Evolutionary conservation across 192 early-diverging fungal genomes (phyloP).

Genomic region (Entrophospora sp.): DNA sequence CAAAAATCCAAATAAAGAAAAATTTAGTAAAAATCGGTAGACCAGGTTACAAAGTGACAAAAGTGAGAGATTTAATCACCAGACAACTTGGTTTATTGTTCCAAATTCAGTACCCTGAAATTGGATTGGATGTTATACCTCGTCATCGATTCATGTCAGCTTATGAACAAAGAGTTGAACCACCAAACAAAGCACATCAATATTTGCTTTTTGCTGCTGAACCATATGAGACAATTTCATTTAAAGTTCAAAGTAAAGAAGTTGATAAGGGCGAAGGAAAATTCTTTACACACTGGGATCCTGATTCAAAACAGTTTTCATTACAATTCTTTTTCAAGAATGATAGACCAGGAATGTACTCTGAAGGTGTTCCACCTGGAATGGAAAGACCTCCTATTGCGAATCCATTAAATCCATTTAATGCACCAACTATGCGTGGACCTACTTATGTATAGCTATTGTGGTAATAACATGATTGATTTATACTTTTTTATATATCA

Average conservation of each 20-base stretch:
- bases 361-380: conserved; percentile 18
- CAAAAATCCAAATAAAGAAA: conserved; percentile 47
- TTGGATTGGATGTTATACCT: conserved; percentile 73
- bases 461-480: too few species aligned
- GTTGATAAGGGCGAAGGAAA: conserved; percentile 80
- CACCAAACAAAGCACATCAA: conserved; percentile 79
- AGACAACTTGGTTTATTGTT: conserved; percentile 85
- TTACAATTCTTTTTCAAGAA: conserved; percentile 90
- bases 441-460: conserved; percentile 22
- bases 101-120: conserved; percentile 92
- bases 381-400: conserved; percentile 17
- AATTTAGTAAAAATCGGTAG: conserved; percentile 90
- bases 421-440: conserved; percentile 19
- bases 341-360: conserved; percentile 26
- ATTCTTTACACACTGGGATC: conserved; percentile 94
- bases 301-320: conserved; percentile 75
- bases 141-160: conserved; percentile 94
- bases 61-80: conserved; percentile 80
- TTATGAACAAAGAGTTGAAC: conserved; percentile 88
- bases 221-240: conserved; percentile 90
- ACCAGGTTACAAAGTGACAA: conserved; percentile 90
- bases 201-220: conserved; percentile 93
- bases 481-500: too few species aligned
- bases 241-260: conserved; percentile 90
- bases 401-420: conserved; percentile 20